phyloP scores from a whole-genome alignment of 176 grass and related monocot genomes.

The Avena sativa region DNA sequence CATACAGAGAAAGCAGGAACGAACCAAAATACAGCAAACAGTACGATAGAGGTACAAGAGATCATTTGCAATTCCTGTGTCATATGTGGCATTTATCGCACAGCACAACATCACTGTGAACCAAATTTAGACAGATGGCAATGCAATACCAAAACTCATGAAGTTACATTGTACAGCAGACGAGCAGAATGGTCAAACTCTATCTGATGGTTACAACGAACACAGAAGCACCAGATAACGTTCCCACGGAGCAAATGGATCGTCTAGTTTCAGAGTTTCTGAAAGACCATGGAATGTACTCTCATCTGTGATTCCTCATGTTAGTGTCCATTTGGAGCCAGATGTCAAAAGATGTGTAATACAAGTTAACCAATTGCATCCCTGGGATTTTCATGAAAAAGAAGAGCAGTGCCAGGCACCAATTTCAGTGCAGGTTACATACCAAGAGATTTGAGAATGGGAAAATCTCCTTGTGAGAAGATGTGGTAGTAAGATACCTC shows the following conservation, averaged over 20 bases:
- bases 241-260: neutral
- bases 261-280: neutral
- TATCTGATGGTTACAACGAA: slow-evolving; percentile 23
- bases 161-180: slow-evolving; percentile 41
- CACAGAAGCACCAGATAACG: slow-evolving; percentile 20
- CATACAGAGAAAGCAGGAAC: neutral
- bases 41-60: neutral
- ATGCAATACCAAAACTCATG: neutral
- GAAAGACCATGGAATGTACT: neutral
- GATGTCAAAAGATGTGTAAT: neutral
- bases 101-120: neutral
- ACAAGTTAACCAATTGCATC: slow-evolving; percentile 3
- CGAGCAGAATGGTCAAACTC: neutral
- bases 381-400: slow-evolving; percentile 15
- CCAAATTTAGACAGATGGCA: slow-evolving; percentile 31
- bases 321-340: neutral
- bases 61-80: too few species aligned
- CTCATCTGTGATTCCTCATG: neutral
- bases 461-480: neutral
- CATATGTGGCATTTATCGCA: neutral
- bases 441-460: neutral
- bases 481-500: slow-evolving; percentile 40
- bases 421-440: neutral
- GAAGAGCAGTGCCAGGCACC: neutral
- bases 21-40: neutral